Evolutionary conservation across 768 basidiomycete species (phyloP), one percentile per base, ranked within the genome.

Genomic region (Dioszegia aurantiaca): DNA sequence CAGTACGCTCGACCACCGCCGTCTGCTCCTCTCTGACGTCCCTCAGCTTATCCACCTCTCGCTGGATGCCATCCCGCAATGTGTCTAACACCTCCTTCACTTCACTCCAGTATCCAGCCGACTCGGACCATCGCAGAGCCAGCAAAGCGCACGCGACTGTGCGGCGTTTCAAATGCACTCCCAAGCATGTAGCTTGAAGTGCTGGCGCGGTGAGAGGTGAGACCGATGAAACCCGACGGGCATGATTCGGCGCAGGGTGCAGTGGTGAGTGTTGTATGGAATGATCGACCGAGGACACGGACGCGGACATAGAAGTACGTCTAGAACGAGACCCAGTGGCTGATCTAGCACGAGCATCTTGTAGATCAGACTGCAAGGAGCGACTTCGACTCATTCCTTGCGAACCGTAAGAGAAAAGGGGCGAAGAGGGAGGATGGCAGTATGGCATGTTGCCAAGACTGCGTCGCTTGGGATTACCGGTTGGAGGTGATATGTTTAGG

Each of bases 121-220:
- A 42, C 9, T 45, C 28, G n/a, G 28, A 47, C 47, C 74, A 74
- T 21, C 59, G 56, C 39, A 76, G 54, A 14, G 69, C 75, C 3
- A 77, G 64, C 5, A 77, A 51, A 58, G 63, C 72, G 58, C 75
- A 77, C 0, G 70, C 70, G 14, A 72, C 36, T 40, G 63, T 41
- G n/a, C 72, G 42, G 4, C 75, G 44, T 42, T 69, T 68, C 24
- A 68, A 51, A 49, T 77, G 75, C 1, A 73, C 54, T 2, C 62
- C 68, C 21, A 72, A 46, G 54, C 72, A 71, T 11, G 63, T 46
- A 10, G 68, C 73, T 46, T 70, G 70, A 16, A 77, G 67, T 2
- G 67, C 60, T 2, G 69, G 61, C 0, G 60, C 27, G 10, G 73
- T 69, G 19, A 74, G 39, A 4, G 70, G 71, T 17, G 56, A 59